phyloP scores from a whole-genome alignment of 805 yeast genomes.

The Lipomyces kockii region DNA sequence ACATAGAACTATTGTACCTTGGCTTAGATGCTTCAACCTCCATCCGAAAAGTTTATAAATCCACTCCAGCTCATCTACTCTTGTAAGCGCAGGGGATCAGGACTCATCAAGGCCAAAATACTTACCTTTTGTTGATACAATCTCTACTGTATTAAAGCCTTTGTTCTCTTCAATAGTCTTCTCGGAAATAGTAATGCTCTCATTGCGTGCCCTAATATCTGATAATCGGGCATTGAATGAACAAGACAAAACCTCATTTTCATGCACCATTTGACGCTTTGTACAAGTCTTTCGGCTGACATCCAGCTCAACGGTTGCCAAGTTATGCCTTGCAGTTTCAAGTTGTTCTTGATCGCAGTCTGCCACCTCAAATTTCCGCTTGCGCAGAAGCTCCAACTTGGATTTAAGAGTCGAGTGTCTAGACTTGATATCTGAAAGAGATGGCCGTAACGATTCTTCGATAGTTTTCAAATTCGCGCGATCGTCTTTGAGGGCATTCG shows the following conservation, averaged over 20 bases:
- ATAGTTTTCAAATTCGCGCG: slow-evolving; percentile 27
- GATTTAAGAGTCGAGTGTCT: slow-evolving; percentile 32
- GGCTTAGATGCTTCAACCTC: slow-evolving; percentile 3
- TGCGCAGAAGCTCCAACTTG: slow-evolving; percentile 33
- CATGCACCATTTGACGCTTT: slow-evolving; percentile 1
- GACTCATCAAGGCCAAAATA: not conserved
- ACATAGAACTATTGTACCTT: slow-evolving; percentile 8
- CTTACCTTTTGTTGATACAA: slow-evolving; percentile 25
- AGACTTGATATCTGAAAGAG: slow-evolving; percentile 21
- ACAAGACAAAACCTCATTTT: slow-evolving; percentile 8
- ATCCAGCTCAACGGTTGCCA: slow-evolving; percentile 26
- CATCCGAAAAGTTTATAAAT: slow-evolving; percentile 25
- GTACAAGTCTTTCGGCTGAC: slow-evolving; percentile 10
- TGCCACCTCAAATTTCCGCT: slow-evolving; percentile 25
- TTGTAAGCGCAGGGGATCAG: not conserved
- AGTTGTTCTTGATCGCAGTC: slow-evolving; percentile 35
- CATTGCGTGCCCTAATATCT: slow-evolving; percentile 27
- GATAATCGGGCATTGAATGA: slow-evolving; percentile 25
- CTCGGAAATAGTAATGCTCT: slow-evolving; percentile 37
- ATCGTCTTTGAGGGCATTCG: slow-evolving; percentile 36
- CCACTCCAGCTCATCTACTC: slow-evolving; percentile 11
- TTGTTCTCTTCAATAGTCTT: slow-evolving; percentile 30
- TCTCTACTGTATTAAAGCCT: slow-evolving; percentile 36
- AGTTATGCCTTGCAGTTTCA: slow-evolving; percentile 24
- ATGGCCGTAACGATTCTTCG: slow-evolving; percentile 14